Conservation (phyloP, 2,329 filamentous ascomycete species). For the Colletotrichum limetticola region DNA sequence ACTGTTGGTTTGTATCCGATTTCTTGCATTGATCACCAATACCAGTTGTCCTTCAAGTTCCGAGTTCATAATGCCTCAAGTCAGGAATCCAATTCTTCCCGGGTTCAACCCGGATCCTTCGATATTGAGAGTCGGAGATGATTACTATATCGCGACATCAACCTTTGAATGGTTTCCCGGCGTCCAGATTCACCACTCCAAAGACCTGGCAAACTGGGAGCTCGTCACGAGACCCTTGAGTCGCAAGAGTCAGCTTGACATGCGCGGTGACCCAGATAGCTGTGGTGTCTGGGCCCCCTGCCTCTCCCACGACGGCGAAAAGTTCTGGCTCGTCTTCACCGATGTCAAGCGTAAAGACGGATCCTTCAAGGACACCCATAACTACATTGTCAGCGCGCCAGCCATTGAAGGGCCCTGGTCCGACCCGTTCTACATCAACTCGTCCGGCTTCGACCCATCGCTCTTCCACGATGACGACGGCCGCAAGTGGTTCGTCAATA, state of each 20-base stretch:
- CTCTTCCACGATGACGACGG: slow-evolving; percentile 68
- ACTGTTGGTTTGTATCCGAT: rapidly evolving
- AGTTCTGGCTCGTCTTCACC: slow-evolving; percentile 73
- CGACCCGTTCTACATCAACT: slow-evolving; percentile 68
- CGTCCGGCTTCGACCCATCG: slow-evolving; percentile 71
- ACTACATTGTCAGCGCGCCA: slow-evolving; percentile 68
- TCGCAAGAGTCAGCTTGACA: slow-evolving; percentile 63
- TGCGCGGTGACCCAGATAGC: slow-evolving; percentile 69
- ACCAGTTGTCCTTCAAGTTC: background rate
- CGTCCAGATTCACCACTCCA: slow-evolving; percentile 65
- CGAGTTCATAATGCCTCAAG: slow-evolving; percentile 53
- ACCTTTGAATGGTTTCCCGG: slow-evolving; percentile 67
- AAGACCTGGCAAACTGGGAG: slow-evolving; percentile 64
- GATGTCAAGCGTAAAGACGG: slow-evolving; percentile 76
- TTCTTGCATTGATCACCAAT: background rate
- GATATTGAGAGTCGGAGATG: slow-evolving; percentile 60
- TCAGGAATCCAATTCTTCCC: slow-evolving; percentile 66
- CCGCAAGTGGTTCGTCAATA: slow-evolving; percentile 67
- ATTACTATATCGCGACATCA: slow-evolving; percentile 67
- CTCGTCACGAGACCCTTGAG: slow-evolving; percentile 58
- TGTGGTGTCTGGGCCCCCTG: slow-evolving; percentile 75
- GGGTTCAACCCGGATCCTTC: slow-evolving; percentile 68
- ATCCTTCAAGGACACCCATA: slow-evolving; percentile 72
- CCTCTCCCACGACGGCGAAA: slow-evolving; percentile 68
- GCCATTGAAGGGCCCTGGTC: slow-evolving; percentile 70